Evolutionary conservation across 1,284 basidiomycete genomes (phyloP), one percentile per base, ranked within the genome.

Genomic region (Lentinus polychrous): DNA sequence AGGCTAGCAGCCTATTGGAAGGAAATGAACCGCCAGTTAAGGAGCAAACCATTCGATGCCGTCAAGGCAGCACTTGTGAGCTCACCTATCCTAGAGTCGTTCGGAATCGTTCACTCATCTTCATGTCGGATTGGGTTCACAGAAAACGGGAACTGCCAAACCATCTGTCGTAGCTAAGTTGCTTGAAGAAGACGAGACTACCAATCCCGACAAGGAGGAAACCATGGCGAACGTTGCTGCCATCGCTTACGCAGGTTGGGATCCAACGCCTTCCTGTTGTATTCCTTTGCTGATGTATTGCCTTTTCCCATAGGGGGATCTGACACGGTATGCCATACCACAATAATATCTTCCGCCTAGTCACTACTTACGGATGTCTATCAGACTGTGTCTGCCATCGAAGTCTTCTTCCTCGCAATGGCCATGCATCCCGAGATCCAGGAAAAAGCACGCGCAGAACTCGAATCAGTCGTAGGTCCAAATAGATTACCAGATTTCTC

Each of bases 401-500:
- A 37, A 8, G 7, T 38, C 8, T 46, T 46, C 34, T 23, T 46
- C n/a, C 31, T 37, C n/a, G 45, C 45, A 14, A 46, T 52, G 36
- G 2, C 36, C 4, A 22, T 35, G 22, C 22, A 50, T 32, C 66
- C 62, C 2, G 57, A 63, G 12, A 49, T 63, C 14, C 60, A 61
- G 40, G 43, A 43, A 8, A 53, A 53, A 20, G 65, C 63, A 3
- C 63, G 62, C 41, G 54, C 48, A 27, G 64, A 67, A 46, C 39
- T 67, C 18, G 63, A 66, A 45, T 35, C 41, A 8, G 56, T 63
- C 14, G 53, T 65, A 33, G 62, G 63, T 10, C 15, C 32, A 3
- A 55, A 57, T 8, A 50, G 64, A 18, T 43, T 67, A 8, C 67
- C 68, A 0, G 52, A 45, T 2, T 58, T 66, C n/a, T 46, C 49